Evolutionary conservation across 176 grass and related monocot species (phyloP), one percentile per base, ranked within the genome.

Genomic region (Calamus simplicifolius): DNA sequence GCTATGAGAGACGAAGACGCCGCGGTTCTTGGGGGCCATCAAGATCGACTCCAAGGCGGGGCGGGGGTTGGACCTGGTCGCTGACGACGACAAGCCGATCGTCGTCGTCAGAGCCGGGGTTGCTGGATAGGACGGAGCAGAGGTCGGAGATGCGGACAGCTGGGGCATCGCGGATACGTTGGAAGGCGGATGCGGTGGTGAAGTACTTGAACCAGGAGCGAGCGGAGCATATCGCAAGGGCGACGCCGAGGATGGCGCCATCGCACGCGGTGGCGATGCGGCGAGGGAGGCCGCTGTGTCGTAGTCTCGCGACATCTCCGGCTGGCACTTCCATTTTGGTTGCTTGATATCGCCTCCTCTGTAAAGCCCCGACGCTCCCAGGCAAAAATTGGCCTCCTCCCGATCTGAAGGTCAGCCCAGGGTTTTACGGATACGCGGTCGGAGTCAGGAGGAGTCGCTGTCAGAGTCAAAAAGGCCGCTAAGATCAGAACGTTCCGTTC

Each of bases 131-230:
- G 75, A 97, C 26, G 27, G 81, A 82, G 29, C 84, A 72, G 57
- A 91, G 59, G 21, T 79, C 84, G 6, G 87, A 73, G 54, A 97
- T 64, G 43, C 75, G 26, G 29, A 59, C 19, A 48, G 75, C 63
- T 25, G 81, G 75, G 18, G 84, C 81, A 69, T 66, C 58, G 66
- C 64, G 76, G 66, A 97, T 86, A 69, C 85, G 84, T 6, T 73
- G 75, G 54, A 97, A 81, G 50, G 79, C 73, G 48, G 69, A 57
- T 21, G 93, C 78, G 59, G 59, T 58, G 43, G 73, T 56, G 38
- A 91, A 56, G 81, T 88, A 92, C 72, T 88, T 97, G 54, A 71
- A 25, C 78, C 85, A 90, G 53, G 84, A 82, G 19, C 65, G 74
- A 50, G 77, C 61, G 50, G 87, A 72, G 66, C 80, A 66, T 28